Base-by-base conservation (phyloP, 441 rosid genomes). In the Gossypium aridum region DNA sequence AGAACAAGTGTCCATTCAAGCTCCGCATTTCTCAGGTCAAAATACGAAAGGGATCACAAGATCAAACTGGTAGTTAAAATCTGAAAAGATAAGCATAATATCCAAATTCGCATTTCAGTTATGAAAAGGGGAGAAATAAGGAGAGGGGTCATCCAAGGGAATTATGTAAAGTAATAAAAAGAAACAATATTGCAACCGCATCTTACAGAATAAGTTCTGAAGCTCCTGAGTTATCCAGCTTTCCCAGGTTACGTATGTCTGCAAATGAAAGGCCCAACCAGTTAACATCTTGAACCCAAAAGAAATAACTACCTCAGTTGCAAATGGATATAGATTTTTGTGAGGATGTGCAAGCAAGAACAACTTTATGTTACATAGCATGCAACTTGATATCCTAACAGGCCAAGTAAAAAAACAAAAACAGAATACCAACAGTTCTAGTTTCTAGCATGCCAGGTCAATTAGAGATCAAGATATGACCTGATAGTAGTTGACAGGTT, bases 171-270 rank as follows among this genome's bases (percentile, higher is more conserved):
- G 67, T 7, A 61, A 20, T 57, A 23, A 71, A 22, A 71, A 49
- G 13, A 20, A 16, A 20, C 53, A 71, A 68, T 61, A 62, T n/a
- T 34, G 14, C 37, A 74, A 39, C 71, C 22, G 49, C 59, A 1
- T 60, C 51, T 62, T 79, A 83, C 79, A 69, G 39, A 54, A 65
- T 61, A 49, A n/a, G 54, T 64, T 77, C 31, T 66, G 53, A 65
- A 47, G 56, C 60, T 73, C 55, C 77, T n/a, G 51, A 57, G 25
- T 59, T 73, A n/a, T 45, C 55, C 13, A 68, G 64, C 80, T 80
- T 56, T 61, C 59, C 65, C 63, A 56, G 22, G 37, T 73, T 22
- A 70, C 4, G 37, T 59, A 65, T 13, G 57, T 45, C 63, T 7
- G 64, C 73, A 70, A n/a, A 14, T 2, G 37, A 55, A 17, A 72